These are phyloP conservation scores for Centrapalus pauciflorus DNA, from an alignment of 129 eudicot genomes.

Conservation along the genomic window DNA sequence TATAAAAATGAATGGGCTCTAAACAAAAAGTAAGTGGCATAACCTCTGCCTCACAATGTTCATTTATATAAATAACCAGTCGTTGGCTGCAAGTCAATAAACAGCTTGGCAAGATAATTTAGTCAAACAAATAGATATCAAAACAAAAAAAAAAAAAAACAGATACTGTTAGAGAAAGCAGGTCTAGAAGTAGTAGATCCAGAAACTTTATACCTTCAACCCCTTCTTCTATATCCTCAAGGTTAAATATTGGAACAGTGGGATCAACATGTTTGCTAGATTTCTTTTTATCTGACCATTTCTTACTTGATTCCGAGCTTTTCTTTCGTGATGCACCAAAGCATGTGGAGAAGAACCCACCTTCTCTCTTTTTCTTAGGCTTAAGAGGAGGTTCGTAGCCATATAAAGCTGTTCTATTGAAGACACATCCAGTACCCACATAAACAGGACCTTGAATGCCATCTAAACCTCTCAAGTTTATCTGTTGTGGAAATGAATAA, in stretches of 20 bases:
- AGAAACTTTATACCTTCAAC: slow-evolving; percentile 30
- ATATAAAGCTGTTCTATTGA: slow-evolving; percentile 40
- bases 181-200: background rate
- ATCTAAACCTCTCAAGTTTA: slow-evolving; percentile 47
- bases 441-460: slow-evolving; percentile 49
- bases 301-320: slow-evolving; percentile 27
- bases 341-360: slow-evolving; percentile 32
- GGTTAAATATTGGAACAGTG: slow-evolving; percentile 36
- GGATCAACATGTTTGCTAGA: slow-evolving; percentile 36
- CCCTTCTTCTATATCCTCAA: slow-evolving; percentile 41
- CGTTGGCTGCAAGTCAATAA: too few species aligned
- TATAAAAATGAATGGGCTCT: too few species aligned
- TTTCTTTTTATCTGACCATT: slow-evolving; percentile 30
- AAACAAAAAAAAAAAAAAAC: background rate
- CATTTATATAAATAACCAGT: too few species aligned
- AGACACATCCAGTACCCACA: slow-evolving; percentile 44
- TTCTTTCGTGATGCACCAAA: slow-evolving; percentile 31
- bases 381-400: slow-evolving; percentile 46
- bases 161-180: background rate
- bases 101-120: background rate
- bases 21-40: too few species aligned
- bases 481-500: slow-evolving; percentile 13
- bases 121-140: background rate
- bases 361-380: slow-evolving; percentile 36
- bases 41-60: too few species aligned